Evolutionary conservation across 129 eudicot species (phyloP).

Genomic region (Lactuca sativa): DNA sequence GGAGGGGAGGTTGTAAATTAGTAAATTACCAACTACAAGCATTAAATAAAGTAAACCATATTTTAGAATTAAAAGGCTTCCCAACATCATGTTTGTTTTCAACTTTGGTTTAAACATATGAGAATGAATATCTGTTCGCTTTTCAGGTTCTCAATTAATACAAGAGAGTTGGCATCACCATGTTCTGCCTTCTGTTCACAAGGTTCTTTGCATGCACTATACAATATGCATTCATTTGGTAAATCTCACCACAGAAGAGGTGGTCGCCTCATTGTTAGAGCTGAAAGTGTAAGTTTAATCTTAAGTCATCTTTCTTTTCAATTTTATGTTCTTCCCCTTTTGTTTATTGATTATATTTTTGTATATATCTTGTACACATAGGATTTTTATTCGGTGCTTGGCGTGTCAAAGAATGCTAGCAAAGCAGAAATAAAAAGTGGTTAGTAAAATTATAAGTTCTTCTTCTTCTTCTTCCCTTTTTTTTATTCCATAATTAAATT

Average conservation of each 20-base stretch:
- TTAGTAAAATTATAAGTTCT: constrained; percentile 36
- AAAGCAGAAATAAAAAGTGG: constrained; percentile 95
- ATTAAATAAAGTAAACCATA: too few relatives aligned
- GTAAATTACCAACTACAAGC: too few relatives aligned
- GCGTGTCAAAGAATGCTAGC: constrained; percentile 84
- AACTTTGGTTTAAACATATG: too few relatives aligned
- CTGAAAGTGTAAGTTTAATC: constrained; percentile 60
- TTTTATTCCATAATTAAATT: neutral
- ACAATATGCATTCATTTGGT: constrained; percentile 33
- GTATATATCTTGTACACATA: constrained; percentile 28
- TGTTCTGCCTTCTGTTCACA: constrained; percentile 51
- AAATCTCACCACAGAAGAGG: constrained; percentile 46
- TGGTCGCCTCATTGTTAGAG: constrained; percentile 66
- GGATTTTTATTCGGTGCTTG: constrained; percentile 86
- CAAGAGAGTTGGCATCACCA: constrained; percentile 53
- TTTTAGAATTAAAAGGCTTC: too few relatives aligned
- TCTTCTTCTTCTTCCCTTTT: constrained; percentile 10
- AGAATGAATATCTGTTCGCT: constrained; percentile 2
- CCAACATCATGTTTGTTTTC: too few relatives aligned
- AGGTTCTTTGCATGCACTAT: constrained; percentile 48
- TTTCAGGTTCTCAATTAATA: constrained; percentile 57
- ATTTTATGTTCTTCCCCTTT: neutral
- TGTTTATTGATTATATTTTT: constrained; percentile 3
- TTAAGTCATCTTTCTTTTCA: constrained; percentile 6
- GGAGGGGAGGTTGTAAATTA: too few relatives aligned